Base-by-base conservation (phyloP, 768 basidiomycete species). In the Infundibulicybe gibba region DNA sequence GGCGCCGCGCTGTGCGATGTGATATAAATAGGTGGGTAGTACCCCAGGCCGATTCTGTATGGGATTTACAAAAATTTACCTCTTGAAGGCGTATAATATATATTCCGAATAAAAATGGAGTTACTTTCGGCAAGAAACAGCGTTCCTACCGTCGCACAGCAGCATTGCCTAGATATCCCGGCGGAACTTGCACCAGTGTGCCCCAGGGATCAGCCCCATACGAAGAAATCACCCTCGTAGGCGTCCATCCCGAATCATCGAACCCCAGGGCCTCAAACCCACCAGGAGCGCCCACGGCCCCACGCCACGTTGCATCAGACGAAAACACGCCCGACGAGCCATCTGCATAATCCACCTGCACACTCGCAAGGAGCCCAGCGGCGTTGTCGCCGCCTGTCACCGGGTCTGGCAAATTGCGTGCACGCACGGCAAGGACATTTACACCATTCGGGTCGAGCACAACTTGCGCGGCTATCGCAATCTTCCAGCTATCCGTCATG, bases 161-260 rank as follows among this genome's bases (percentile, higher is more conserved):
- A 25, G 4, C 25, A 8, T 25, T 25, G 3, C 25, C 25, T 4
- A 25, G 25, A 25, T 25, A 25, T 8, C 3, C 25, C 25, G 25
- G 25, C 25, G 25, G 25, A 8, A 25, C 4, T 8, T 4, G 25
- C 25, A 25, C 25, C 25, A 25, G 3, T 8, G 25, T 25, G 25
- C 25, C 46, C 64, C 64, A 66, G 2, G 63, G 60, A n/a, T 54
- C 50, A 40, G 54, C 53, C 31, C 63, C 58, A 47, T 63, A 64
- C n/a, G 56, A 34, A 14, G 56, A 51, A 13, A 59, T 19, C 13
- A 51, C 44, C 11, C 32, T 40, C 6, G 61, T 52, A 0, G 46
- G 32, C 12, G 50, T 16, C 63, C 65, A 66, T 12, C 49, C 43
- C 6, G 57, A 54, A 32, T 62, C 60, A 39, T 52, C 44, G 5